Percentiles rank a stretch among this genome's conserved stretches.
phyloP scores from a whole-genome alignment of 345 rosid genomes.

The Rhodamnia argentea region DNA sequence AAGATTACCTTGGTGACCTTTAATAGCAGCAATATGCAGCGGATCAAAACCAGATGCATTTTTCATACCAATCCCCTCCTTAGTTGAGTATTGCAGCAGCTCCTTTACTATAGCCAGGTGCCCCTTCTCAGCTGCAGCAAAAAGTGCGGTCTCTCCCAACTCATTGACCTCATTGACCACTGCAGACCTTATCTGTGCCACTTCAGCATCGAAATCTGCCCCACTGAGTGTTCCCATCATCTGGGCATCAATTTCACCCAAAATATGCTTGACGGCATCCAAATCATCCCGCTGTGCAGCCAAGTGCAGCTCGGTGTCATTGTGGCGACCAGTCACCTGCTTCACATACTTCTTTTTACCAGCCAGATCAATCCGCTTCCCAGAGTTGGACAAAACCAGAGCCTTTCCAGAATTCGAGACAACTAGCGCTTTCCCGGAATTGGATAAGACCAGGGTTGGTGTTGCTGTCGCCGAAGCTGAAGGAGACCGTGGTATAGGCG shows the following conservation, averaged over 20 bases:
- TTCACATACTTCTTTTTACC: constrained; percentile 79
- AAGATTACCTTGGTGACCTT: constrained; percentile 68
- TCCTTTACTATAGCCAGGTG: constrained; percentile 68
- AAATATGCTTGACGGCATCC: constrained; percentile 46
- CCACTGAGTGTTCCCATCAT: constrained; percentile 50
- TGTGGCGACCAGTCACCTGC: constrained; percentile 91
- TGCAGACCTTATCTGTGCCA: constrained; percentile 54
- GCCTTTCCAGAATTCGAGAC: constrained; percentile 59
- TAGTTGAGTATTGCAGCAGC: constrained; percentile 44
- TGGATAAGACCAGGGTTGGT: constrained; percentile 24
- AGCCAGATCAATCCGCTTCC: constrained; percentile 59
- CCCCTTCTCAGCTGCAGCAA: constrained; percentile 80
- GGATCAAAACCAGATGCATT: constrained; percentile 62
- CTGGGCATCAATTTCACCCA: constrained; percentile 68
- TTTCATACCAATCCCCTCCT: constrained; percentile 54
- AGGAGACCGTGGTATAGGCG: constrained; percentile 14
- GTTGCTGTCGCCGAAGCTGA: constrained; percentile 24
- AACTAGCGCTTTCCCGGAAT: constrained; percentile 42
- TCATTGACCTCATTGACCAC: constrained; percentile 88
- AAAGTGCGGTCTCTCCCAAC: constrained; percentile 87
- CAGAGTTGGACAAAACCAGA: constrained; percentile 45
- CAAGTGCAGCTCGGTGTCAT: constrained; percentile 91
- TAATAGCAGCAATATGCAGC: constrained; percentile 73
- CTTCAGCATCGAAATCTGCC: constrained; percentile 79
- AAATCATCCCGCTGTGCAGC: constrained; percentile 83